Evolutionary conservation across 2,329 filamentous ascomycete species (phyloP), one percentile per base, ranked within the genome.

Genomic region (Colletotrichum caudatum): DNA sequence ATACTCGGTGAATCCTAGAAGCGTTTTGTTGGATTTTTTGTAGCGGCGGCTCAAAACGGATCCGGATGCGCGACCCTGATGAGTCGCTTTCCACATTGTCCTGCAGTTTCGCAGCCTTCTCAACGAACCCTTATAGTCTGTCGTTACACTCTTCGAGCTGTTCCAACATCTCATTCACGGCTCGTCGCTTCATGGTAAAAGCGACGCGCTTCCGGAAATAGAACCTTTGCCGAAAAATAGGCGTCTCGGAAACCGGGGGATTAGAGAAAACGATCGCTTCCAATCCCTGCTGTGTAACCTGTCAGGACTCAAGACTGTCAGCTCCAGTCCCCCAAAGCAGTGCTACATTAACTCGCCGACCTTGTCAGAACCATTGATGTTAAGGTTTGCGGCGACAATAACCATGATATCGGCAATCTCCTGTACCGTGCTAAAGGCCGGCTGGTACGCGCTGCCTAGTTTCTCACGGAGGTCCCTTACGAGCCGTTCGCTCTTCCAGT

Each of bases 151-250:
- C 6, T 4, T 64, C 51, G 20, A 69, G n/a, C 1, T 58, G 18
- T 0, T 23, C 41, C 9, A 69, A n/a, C 51, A 58, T 64, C 9
- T 58, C 23, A 5, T 44, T 39, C 12, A 26, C 12, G 12, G 46
- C 39, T 16, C 53, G 59, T 2, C 66, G 51, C 2, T 58, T 69
- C 60, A 69, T 69, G 9, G 59, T 51, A n/a, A 64, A 69, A 16
- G n/a, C 39, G 2, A 64, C 50, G 8, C 66, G 66, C 12, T 64
- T n/a, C 4, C 23, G 35, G 6, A 69, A 64, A 2, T 64, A 5
- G 1, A 57, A 64, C 3, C 20, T 26, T 12, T 26, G 16, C 2
- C 66, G 62, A 16, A 48, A 23, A 3, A n/a, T 26, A 11, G 50
- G n/a, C 11, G 60, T 50, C 1, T 12, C 26, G 0, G 59, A 44